phyloP scores from a whole-genome alignment of 441 rosid genomes.

The Hypseocharis bilobata region DNA sequence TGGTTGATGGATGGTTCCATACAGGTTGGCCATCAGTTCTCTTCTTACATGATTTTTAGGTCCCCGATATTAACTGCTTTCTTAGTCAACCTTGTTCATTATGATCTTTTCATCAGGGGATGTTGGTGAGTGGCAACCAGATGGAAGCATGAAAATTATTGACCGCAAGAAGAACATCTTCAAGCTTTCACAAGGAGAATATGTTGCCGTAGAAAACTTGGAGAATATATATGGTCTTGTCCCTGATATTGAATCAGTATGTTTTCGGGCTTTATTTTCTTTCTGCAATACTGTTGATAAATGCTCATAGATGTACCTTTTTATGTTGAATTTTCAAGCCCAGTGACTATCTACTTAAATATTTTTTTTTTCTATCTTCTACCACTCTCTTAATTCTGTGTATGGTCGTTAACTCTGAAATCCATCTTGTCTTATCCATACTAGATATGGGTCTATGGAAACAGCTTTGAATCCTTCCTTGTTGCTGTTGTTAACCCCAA shows the following conservation, averaged over 20 bases:
- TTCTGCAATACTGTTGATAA: background rate
- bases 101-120: constrained; percentile 63
- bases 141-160: constrained; percentile 87
- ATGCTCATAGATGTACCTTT: background rate
- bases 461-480: constrained; percentile 76
- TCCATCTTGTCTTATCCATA: constrained; percentile 1
- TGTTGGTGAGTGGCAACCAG: constrained; percentile 89
- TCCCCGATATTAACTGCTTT: background rate
- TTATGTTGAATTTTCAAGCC: background rate
- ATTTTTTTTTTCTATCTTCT: background rate
- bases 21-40: constrained; percentile 45
- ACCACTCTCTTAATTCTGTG: background rate
- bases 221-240: constrained; percentile 62
- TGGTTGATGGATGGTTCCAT: constrained; percentile 88
- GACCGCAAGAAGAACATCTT: constrained; percentile 90
- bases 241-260: constrained; percentile 59
- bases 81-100: constrained; percentile 10
- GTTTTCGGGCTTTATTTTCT: constrained; percentile 10
- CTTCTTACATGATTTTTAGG: background rate
- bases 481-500: constrained; percentile 71
- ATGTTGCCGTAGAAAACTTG: constrained; percentile 83
- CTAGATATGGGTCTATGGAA: constrained; percentile 93
- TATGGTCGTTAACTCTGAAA: background rate
- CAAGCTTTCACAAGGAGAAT: constrained; percentile 97
- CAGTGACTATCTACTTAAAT: background rate